Evolutionary conservation across 2,329 filamentous ascomycete genomes (phyloP).

Genomic region (Celoporthe dispersa): DNA sequence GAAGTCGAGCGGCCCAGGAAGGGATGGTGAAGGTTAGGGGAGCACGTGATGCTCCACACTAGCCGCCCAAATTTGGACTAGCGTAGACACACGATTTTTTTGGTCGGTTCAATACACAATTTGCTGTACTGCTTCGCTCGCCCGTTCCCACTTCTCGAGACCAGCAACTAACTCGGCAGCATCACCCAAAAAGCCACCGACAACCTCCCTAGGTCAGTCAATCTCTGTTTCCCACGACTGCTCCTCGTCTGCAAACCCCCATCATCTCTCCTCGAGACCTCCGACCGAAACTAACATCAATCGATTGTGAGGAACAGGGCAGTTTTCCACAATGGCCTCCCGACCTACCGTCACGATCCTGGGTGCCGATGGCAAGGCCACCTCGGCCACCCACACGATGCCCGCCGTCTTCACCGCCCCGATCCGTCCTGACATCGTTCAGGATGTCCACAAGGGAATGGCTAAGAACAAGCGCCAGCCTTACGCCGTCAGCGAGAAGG

Average conservation of each 20-base stretch:
- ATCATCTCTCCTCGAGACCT: not conserved
- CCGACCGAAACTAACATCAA: conserved; percentile 9
- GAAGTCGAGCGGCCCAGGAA: not conserved
- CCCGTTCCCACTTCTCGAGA: conserved; percentile 12
- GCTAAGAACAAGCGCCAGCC: conserved; percentile 99
- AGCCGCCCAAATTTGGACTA: not conserved
- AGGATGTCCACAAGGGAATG: conserved; percentile 98
- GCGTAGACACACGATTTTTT: conserved; percentile 26
- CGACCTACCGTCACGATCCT: conserved; percentile 98
- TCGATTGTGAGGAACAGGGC: conserved; percentile 25
- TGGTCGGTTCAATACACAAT: conserved; percentile 17
- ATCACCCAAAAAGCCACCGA: conserved; percentile 23
- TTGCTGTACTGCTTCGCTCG: conserved; percentile 6
- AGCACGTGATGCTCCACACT: conserved; percentile 13
- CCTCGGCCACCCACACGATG: conserved; percentile 86
- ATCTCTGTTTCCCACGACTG: conserved; percentile 7
- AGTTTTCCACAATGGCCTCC: conserved; percentile 74
- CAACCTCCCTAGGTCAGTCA: conserved; percentile 27
- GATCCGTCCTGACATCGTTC: conserved; percentile 98
- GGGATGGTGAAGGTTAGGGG: no score
- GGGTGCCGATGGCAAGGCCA: conserved; percentile 92
- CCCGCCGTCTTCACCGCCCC: conserved; percentile 96
- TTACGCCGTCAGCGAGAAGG: conserved; percentile 99
- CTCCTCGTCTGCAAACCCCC: not conserved
- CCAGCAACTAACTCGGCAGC: conserved; percentile 15